Conservation (phyloP, 139 green algal genomes). For the Zygnema circumcarinatum region DNA sequence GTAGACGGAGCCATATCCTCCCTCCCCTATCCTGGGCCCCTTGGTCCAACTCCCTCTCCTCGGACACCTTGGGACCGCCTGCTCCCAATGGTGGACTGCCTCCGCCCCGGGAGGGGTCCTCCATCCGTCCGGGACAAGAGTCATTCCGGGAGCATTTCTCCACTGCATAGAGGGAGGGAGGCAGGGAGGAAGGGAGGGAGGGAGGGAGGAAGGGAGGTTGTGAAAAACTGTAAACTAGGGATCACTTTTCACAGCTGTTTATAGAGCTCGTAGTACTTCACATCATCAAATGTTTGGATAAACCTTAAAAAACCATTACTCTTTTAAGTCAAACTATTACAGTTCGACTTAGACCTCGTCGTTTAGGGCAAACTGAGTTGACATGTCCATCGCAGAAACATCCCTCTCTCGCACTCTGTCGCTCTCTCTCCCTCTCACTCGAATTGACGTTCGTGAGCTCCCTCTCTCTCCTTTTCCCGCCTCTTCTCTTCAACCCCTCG, state of each 20-base stretch:
- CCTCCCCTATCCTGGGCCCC: constrained; percentile 22
- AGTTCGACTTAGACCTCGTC: neutral
- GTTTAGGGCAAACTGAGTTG: no score
- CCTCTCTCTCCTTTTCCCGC: neutral
- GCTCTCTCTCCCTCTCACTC: neutral
- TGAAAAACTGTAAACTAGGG: no score
- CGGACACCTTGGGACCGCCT: neutral
- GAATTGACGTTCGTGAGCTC: neutral
- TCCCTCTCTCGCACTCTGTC: neutral
- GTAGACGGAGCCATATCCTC: constrained; percentile 46
- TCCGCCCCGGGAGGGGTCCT: neutral
- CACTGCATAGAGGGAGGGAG: no score
- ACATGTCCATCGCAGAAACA: no score
- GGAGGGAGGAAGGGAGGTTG: no score
- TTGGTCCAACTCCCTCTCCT: constrained; percentile 40
- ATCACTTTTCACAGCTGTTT: neutral
- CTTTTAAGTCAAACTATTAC: neutral
- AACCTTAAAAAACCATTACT: neutral
- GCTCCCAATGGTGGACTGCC: neutral
- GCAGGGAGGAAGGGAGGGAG: no score
- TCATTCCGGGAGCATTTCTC: neutral
- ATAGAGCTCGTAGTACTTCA: neutral
- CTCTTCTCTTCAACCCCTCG: neutral
- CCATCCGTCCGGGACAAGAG: neutral
- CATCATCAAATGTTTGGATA: neutral